Conservation (phyloP, 1,139 yeast species). For the Protomyces inouyei region DNA sequence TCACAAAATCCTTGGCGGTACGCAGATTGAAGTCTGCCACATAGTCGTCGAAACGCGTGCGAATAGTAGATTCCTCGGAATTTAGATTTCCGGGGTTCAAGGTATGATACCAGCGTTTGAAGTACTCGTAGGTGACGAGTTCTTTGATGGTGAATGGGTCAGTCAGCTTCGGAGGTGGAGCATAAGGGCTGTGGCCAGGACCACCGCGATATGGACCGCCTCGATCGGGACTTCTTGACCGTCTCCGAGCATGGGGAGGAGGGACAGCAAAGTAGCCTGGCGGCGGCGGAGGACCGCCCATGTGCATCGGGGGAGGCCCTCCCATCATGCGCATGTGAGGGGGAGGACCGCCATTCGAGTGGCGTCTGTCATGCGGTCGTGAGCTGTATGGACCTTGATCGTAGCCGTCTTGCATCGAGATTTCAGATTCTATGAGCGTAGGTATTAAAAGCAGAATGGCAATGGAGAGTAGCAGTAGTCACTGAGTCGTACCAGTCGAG, state of each 20-base stretch:
- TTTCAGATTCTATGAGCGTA: not conserved
- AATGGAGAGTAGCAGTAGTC: not conserved
- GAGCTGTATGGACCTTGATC: not conserved
- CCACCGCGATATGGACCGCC: not conserved
- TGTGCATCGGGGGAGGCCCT: not conserved
- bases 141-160: constrained; percentile 27
- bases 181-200: not conserved
- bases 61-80: constrained; percentile 3
- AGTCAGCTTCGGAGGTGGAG: constrained; percentile 1
- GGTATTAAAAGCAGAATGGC: not conserved
- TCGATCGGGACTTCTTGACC: not conserved
- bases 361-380: not conserved
- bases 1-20: constrained; percentile 33
- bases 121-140: constrained; percentile 26
- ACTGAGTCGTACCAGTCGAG: not conserved
- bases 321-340: not conserved
- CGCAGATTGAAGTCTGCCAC: constrained; percentile 32
- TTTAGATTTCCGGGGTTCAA: constrained; percentile 22
- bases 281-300: not conserved
- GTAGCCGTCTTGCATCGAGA: not conserved
- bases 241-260: not conserved
- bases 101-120: constrained; percentile 27
- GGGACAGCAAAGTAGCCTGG: not conserved
- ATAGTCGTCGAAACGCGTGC: constrained; percentile 30
- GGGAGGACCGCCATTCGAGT: not conserved